A percentile compares a stretch with the other conserved stretches of the same genome.
Evolutionary conservation across 805 yeast species (phyloP).

Genomic region (Saccharomyces paradoxus): DNA sequence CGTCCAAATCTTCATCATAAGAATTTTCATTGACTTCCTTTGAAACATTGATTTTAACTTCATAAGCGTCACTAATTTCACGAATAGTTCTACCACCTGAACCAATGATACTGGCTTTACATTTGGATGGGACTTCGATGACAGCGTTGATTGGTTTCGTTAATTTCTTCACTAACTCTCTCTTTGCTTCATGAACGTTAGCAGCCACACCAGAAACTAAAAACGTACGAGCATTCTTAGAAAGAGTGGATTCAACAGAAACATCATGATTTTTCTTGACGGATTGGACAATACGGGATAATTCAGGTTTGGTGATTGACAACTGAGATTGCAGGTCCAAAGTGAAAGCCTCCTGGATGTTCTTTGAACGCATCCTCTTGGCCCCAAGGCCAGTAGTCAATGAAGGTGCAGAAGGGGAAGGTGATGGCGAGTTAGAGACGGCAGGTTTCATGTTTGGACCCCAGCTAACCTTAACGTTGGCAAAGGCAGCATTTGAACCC

Average conservation of each 20-base stretch:
- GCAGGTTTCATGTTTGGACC: conserved; percentile 42
- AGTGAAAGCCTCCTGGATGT: conserved; percentile 72
- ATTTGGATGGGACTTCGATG: conserved; percentile 65
- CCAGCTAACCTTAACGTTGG: conserved; percentile 31
- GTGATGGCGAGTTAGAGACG: conserved; percentile 17
- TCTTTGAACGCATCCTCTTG: conserved; percentile 47
- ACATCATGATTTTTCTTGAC: conserved; percentile 54
- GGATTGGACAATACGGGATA: conserved; percentile 54
- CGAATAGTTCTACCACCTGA: conserved; percentile 75
- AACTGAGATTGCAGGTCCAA: conserved; percentile 63
- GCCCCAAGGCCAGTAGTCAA: conserved; percentile 26
- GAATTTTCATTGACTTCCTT: conserved; percentile 30
- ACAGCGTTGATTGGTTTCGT: conserved; percentile 61
- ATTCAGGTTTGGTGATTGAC: conserved; percentile 54
- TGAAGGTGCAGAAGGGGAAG: conserved; percentile 14
- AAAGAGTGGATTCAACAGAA: conserved; percentile 73
- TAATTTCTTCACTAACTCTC: conserved; percentile 65
- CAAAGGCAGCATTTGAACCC: conserved; percentile 39
- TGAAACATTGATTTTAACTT: conserved; percentile 57
- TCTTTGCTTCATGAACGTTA: conserved; percentile 60
- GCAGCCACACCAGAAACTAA: conserved; percentile 68
- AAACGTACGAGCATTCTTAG: conserved; percentile 73
- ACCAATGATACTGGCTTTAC: conserved; percentile 78
- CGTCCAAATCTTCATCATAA: conserved; percentile 49
- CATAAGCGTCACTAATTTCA: conserved; percentile 67